Conservation (phyloP, 2,329 filamentous ascomycete genomes). For the Colletotrichum phormii region DNA sequence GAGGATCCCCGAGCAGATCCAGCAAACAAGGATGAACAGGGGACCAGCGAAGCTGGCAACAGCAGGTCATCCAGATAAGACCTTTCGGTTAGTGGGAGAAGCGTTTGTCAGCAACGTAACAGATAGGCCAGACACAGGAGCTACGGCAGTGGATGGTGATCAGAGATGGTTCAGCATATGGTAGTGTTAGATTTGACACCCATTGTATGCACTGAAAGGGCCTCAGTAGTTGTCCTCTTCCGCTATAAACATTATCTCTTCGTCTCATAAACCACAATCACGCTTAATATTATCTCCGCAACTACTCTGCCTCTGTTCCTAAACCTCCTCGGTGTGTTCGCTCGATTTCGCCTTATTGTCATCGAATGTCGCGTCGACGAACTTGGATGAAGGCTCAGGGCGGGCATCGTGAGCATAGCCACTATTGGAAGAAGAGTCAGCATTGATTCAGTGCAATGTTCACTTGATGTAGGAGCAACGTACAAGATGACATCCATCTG, state of each 20-base stretch:
- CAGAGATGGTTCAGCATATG: background rate
- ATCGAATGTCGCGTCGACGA: slow-evolving; percentile 11
- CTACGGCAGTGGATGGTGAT: background rate
- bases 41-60: background rate
- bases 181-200: background rate
- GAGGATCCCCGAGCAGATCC: background rate
- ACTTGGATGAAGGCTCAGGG: slow-evolving; percentile 16
- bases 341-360: slow-evolving; percentile 23
- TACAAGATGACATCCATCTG: slow-evolving; percentile 56
- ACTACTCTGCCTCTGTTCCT: background rate
- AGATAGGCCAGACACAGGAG: background rate
- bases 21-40: background rate
- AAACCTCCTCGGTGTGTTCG: slow-evolving; percentile 23
- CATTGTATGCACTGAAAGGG: too few species aligned
- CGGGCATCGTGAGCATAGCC: slow-evolving; percentile 31
- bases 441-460: background rate
- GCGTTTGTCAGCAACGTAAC: background rate
- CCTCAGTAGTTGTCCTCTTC: background rate
- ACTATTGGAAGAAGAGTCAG: background rate
- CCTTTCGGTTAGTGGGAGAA: background rate
- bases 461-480: background rate
- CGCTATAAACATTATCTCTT: background rate
- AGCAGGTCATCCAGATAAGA: background rate
- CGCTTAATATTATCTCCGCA: background rate
- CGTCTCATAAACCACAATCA: background rate